These are phyloP conservation scores for Litsea cubeba DNA, from an alignment of 164 flowering plant genomes.

Conservation along the genomic window DNA sequence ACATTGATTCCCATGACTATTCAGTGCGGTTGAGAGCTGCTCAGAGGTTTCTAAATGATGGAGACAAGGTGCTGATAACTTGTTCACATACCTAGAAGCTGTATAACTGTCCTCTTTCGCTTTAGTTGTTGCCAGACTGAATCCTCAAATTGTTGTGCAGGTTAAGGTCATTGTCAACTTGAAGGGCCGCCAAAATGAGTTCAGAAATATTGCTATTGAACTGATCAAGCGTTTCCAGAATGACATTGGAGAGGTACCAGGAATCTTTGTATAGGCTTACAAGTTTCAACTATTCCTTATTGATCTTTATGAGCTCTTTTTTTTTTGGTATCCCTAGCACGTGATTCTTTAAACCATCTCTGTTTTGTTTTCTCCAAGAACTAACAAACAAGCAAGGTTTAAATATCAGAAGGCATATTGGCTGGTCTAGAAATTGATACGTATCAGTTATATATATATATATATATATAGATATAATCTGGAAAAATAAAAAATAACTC, in stretches of 20 bases:
- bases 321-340: no score
- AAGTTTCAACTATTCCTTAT: neutral
- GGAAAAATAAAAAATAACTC: no score
- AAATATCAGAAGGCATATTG: no score
- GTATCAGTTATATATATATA: no score
- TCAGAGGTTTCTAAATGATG: conserved; percentile 68
- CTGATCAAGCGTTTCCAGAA: conserved; percentile 72
- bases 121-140: neutral
- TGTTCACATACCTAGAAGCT: neutral
- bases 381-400: no score
- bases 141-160: conserved; percentile 37
- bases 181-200: conserved; percentile 87
- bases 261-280: neutral
- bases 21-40: conserved; percentile 82
- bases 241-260: conserved; percentile 83
- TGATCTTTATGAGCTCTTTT: no score
- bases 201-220: conserved; percentile 79
- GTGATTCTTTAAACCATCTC: no score
- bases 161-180: conserved; percentile 81
- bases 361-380: no score
- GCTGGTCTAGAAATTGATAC: no score
- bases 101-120: neutral
- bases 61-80: conserved; percentile 61
- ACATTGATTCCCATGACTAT: conserved; percentile 91
- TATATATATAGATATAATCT: no score